Evolutionary conservation across 2,329 filamentous ascomycete species (phyloP), one percentile per base, ranked within the genome.

Genomic region (Fusarium tuaranense): DNA sequence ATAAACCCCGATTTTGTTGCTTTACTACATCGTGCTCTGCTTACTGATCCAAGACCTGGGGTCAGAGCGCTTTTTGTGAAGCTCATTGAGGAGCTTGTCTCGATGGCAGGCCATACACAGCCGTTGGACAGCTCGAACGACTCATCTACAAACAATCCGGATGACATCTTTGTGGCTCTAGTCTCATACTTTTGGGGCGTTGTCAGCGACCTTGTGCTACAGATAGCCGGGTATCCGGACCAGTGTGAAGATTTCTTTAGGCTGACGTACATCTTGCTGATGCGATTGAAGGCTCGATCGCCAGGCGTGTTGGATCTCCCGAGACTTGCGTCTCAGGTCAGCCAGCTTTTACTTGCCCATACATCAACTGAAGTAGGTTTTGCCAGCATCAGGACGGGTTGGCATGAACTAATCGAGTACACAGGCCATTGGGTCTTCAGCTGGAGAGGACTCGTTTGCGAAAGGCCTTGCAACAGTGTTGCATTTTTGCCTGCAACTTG

Each of bases 231-330:
- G 7, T 73, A 80, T 63, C 80, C 82, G 34, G 67, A 65, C 30
- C 82, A 84, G 27, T 87, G 87, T 66, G 82, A 85, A 27, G 87
- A 90, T 59, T 77, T 87, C 18, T 85, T 91, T 63, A 72, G 74
- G 4, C 73, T 89, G 20, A 81, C 84, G 36, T 79, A 83, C 22
- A 77, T 78, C 5, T 78, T 89, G 20, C 82, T 89, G 38, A 78
- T 80, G 60, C 82, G 80, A 38, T 76, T 88, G 34, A 67, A 65
- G 7, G 55, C 36, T 4, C 63, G 61, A 34, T 72, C 68, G 18
- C 70, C 78, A n/a, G 80, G 81, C 10, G 80, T 82, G 6, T 74
- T 82, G 5, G 67, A 82, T 18, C 74, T 83, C 3, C 69, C 75
- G 7, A 63, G 67, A 7, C 74, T 86, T 65, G 78, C 83, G 10